These are phyloP conservation scores for Trypanosoma avium DNA, from an alignment of 208 protist genomes.

Conservation along the genomic window DNA sequence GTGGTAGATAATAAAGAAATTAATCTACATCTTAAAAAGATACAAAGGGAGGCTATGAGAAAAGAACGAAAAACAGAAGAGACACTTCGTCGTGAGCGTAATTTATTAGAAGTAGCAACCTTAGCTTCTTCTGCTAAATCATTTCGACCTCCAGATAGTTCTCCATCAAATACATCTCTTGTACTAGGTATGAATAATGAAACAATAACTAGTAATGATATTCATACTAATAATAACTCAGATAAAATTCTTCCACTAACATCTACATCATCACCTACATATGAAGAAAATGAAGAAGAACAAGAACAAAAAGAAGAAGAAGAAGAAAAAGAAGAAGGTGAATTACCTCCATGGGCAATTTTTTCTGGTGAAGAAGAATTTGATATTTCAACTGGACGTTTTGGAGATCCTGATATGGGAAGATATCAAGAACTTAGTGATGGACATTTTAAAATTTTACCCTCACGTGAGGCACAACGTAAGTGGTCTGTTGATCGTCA, in stretches of 20 bases:
- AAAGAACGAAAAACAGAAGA: slow-evolving; percentile 57
- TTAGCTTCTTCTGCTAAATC: slow-evolving; percentile 69
- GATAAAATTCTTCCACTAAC: not conserved
- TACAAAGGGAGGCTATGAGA: slow-evolving; percentile 49
- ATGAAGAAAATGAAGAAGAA: not conserved
- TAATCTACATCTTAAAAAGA: slow-evolving; percentile 74
- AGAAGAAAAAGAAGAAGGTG: slow-evolving; percentile 13
- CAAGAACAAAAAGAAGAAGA: not conserved
- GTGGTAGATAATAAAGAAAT: slow-evolving; percentile 90
- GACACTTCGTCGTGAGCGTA: slow-evolving; percentile 56
- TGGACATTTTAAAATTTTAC: slow-evolving; percentile 70
- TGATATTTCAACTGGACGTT: slow-evolving; percentile 74
- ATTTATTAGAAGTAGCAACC: slow-evolving; percentile 59
- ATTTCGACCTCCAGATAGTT: slow-evolving; percentile 35
- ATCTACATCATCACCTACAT: not conserved
- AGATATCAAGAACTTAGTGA: slow-evolving; percentile 85
- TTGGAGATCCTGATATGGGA: slow-evolving; percentile 67
- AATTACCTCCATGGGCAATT: slow-evolving; percentile 87
- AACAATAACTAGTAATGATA: not conserved
- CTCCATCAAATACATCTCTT: slow-evolving; percentile 29
- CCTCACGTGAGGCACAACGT: slow-evolving; percentile 56
- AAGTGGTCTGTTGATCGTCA: slow-evolving; percentile 70
- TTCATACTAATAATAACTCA: not conserved
- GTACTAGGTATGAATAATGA: slow-evolving; percentile 29
- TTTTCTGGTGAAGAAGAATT: slow-evolving; percentile 80